Base-by-base conservation (phyloP, 176 grass and related monocot genomes). In the Oryza longistaminata region DNA sequence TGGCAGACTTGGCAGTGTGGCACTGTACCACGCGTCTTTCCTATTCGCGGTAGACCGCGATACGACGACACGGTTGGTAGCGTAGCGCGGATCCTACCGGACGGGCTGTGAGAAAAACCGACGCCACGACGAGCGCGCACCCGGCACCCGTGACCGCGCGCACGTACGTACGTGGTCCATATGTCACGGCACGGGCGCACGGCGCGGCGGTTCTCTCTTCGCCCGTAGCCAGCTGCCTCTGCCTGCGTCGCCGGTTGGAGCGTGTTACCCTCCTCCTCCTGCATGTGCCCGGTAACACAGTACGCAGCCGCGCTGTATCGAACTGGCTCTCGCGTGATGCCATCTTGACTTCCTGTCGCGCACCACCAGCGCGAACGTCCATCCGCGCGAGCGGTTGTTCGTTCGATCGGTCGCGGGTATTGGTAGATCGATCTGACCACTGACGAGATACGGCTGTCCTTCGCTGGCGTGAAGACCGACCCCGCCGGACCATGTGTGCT, bases 291-390 rank as follows among this genome's bases (percentile, higher is more conserved):
- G n/a, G 17, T 21, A 8, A 11, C 75, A n/a, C 81, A 39, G 81
- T 68, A 68, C 49, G 3, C 52, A 14, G 25, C 22, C 25, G 67
- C 79, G 31, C 44, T 81, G 86, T 64, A 11, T 44, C 79, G 40
- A 75, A 40, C 74, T 69, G 71, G 85, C 80, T 61, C 80, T 58
- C 53, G 68, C 81, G 75, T 11, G 87, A 80, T 80, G 76, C 76
- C 61, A 60, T 84, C 29, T 89, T 89, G 82, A 89, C 82, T 80
- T 60, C 10, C 39, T 83, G 74, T 11, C 43, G 7, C 19, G 11
- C 68, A 19, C 3, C 48, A 35, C 4, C 34, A 31, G 29, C 29
- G 29, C 29, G 29, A 31, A 2, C 29, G 29, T 31, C 7, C 37
- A 9, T 15, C 55, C 16, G 3, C 21, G n/a, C 16, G 4, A 12